Evolutionary conservation across 2,329 filamentous ascomycete species (phyloP), one percentile per base, ranked within the genome.

Genomic region (Laburnicola sp.): DNA sequence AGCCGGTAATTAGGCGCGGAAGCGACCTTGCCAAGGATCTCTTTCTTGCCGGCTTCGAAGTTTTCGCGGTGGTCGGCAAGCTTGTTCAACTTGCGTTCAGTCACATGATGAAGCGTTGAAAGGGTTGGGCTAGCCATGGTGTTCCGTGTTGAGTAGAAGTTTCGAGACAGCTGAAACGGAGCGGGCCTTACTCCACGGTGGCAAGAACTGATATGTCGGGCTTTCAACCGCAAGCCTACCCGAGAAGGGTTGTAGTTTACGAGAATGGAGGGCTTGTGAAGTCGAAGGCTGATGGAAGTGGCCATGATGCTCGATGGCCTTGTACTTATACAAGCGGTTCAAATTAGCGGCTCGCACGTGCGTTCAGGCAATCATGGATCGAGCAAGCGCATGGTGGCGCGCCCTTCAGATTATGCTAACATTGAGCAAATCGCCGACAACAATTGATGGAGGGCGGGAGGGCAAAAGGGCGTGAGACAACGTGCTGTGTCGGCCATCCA

Each of bases 61-160:
- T 62, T 58, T 9, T 52, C 25, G 31, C 50, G 60, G 37, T 64
- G 56, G 39, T 48, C 52, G 4, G 58, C 57, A 35, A 67, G 60
- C 53, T 63, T 64, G 16, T 53, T 46, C 9, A 67, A 53, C 37
- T 67, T 67, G 36, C 59, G 59, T 27, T 58, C 53, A 9, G 64
- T 66, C 37, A 67, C 62, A 52, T 67, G 63, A 22, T 59, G 57
- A 7, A 67, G 54, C 6, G 63, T 67, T 2, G 64, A 64, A 21
- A 59, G 50, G 4, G 53, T 48, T 9, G 60, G 54, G 11, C 56
- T 43, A 10, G 57, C 42, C 56, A 64, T 65, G 11, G 11, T 54
- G 39, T 11, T 49, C 3, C 22, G 6, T 27, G 42, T 6, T 21
- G 42, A 36, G 3, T 45, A 21, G 22, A 21, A 5, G 6, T 9